These are phyloP conservation scores for Hypomyces rosellus DNA, from an alignment of 2,329 filamentous ascomycete genomes.

Conservation along the genomic window DNA sequence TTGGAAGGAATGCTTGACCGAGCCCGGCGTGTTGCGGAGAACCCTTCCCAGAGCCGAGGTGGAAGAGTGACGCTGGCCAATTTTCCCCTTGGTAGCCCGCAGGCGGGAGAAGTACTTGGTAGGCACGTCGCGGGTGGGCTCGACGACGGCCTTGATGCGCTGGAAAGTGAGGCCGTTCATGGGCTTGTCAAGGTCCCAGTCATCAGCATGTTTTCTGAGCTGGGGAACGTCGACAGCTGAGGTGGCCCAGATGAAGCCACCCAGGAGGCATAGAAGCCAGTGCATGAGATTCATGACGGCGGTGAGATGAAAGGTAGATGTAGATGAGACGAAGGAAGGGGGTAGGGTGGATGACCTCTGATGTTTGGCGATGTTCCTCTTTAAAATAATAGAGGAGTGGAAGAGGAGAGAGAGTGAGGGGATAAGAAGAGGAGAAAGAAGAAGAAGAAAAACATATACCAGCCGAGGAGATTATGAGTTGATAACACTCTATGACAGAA, in stretches of 20 bases:
- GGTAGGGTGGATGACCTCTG: background rate
- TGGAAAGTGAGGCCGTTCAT: conserved; percentile 35
- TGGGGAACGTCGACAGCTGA: conserved; percentile 2
- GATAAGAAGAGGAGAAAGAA: background rate
- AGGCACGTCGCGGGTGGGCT: conserved; percentile 22
- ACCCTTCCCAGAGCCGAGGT: conserved; percentile 24
- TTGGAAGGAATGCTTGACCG: conserved; percentile 23
- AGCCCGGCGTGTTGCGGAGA: conserved; percentile 13
- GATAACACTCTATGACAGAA: too few relatives aligned
- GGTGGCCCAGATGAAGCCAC: conserved; percentile 1
- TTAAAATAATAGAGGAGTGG: too few relatives aligned
- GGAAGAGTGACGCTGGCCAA: conserved; percentile 19
- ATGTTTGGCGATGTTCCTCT: background rate
- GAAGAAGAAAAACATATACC: too few relatives aligned
- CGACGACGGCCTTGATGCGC: conserved; percentile 22
- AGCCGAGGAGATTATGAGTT: too few relatives aligned
- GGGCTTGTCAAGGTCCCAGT: conserved; percentile 29
- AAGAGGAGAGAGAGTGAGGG: background rate
- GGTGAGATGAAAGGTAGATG: background rate
- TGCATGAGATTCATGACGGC: background rate
- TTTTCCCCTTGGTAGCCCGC: conserved; percentile 21
- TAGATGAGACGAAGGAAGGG: background rate
- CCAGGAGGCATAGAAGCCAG: conserved; percentile 10
- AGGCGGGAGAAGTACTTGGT: conserved; percentile 29
- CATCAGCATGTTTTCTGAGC: conserved; percentile 5